Percentiles rank a stretch among this genome's conserved stretches.
phyloP scores from a whole-genome alignment of 2,329 filamentous ascomycete genomes.

The Clonostachys chloroleuca region DNA sequence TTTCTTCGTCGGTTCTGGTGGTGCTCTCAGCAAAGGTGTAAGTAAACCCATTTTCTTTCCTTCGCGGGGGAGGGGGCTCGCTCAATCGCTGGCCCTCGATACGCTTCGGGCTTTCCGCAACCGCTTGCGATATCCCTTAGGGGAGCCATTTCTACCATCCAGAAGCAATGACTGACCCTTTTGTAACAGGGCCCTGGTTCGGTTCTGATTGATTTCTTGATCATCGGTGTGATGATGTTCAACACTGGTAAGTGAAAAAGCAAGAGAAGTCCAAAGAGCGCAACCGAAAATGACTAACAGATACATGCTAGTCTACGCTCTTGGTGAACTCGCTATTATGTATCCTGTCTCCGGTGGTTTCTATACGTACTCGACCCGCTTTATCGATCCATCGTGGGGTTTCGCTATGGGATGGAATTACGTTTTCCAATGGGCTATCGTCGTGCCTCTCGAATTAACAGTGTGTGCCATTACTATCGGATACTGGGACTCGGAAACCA shows the following conservation, averaged over 20 bases:
- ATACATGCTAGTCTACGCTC: conserved; percentile 37
- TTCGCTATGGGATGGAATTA: conserved; percentile 49
- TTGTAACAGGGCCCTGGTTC: conserved; percentile 21
- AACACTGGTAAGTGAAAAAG: conserved; percentile 27
- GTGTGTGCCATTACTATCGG: conserved; percentile 44
- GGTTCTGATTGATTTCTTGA: conserved; percentile 34
- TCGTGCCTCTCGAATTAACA: conserved; percentile 41
- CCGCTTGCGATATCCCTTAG: background rate
- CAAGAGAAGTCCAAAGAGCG: background rate
- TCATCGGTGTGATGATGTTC: conserved; percentile 50
- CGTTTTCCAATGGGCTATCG: conserved; percentile 40
- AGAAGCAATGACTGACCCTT: background rate
- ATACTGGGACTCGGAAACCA: conserved; percentile 41
- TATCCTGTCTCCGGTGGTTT: conserved; percentile 56
- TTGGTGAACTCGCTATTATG: conserved; percentile 54
- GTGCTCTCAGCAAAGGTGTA: conserved; percentile 41
- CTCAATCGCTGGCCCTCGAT: background rate
- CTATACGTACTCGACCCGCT: conserved; percentile 53
- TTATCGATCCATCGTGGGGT: conserved; percentile 55
- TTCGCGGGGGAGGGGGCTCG: background rate
- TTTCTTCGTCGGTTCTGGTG: conserved; percentile 52
- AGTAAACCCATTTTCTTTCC: conserved; percentile 9
- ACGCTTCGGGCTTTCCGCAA: background rate
- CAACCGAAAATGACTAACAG: background rate
- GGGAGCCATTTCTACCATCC: background rate